Percentiles rank a stretch among this genome's conserved stretches.
These are phyloP conservation scores for Grammothele lineata DNA, from an alignment of 768 basidiomycete genomes.

Conservation along the genomic window DNA sequence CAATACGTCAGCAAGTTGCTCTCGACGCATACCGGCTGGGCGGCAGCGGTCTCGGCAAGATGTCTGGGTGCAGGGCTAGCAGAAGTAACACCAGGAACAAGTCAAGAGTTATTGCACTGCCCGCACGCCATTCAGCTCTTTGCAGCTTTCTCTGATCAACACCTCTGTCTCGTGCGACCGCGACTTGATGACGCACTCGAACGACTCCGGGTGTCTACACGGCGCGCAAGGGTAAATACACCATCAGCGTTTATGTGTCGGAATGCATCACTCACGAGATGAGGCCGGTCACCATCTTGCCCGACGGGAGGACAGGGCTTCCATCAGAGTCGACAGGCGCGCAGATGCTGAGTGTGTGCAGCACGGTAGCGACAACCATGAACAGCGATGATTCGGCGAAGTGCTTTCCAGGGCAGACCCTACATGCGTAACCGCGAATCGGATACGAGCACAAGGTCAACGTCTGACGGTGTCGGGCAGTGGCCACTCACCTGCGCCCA, in stretches of 20 bases:
- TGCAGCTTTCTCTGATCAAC: constrained; percentile 2
- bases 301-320: neutral
- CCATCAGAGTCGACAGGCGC: neutral
- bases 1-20: no score
- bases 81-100: no score
- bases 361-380: constrained; percentile 6
- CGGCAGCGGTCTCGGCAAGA: no score
- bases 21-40: no score
- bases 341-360: constrained; percentile 5
- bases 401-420: neutral
- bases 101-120: no score
- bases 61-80: no score
- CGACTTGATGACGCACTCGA: constrained; percentile 21
- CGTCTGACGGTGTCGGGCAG: no score
- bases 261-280: constrained; percentile 16
- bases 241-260: no score
- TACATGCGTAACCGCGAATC: neutral
- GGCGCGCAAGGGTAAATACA: no score
- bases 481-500: constrained; percentile 15
- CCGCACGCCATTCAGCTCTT: neutral
- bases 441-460: neutral
- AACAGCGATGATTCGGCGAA: constrained; percentile 7
- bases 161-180: constrained; percentile 12
- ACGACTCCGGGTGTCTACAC: constrained; percentile 20
- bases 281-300: constrained; percentile 1